These are phyloP conservation scores for Pichia sporocuriosa DNA, from an alignment of 805 yeast species.

Conservation along the genomic window DNA sequence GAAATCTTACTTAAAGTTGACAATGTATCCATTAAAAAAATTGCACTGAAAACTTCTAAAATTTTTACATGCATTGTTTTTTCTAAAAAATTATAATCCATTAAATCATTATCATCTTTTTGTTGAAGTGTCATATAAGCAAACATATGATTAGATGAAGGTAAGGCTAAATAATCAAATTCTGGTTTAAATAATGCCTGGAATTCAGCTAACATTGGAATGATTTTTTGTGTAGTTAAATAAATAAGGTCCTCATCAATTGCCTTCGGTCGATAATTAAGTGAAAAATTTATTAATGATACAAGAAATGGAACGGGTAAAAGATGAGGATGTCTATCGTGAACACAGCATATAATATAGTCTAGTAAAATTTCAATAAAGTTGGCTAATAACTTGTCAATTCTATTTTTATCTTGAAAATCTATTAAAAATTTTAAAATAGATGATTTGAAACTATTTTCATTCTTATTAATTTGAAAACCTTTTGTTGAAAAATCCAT, in stretches of 20 bases:
- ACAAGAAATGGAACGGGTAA: conserved; percentile 54
- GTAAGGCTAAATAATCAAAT: conserved; percentile 19
- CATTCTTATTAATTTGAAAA: conserved; percentile 24
- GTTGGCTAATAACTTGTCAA: conserved; percentile 44
- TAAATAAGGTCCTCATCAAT: conserved; percentile 35
- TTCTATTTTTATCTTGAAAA: conserved; percentile 36
- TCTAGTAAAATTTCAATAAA: conserved; percentile 32
- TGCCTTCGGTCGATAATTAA: conserved; percentile 60
- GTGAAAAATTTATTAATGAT: conserved; percentile 46
- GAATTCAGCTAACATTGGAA: conserved; percentile 21
- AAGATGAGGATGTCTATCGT: conserved; percentile 14
- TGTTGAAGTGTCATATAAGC: conserved; percentile 7
- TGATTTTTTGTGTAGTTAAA: conserved; percentile 23
- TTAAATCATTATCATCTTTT: conserved; percentile 13
- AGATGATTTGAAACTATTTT: conserved; percentile 25
- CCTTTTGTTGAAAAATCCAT: conserved; percentile 22
- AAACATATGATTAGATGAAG: conserved; percentile 12
- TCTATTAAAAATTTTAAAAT: conserved; percentile 38
- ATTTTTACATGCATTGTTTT: conserved; percentile 39
- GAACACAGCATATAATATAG: conserved; percentile 23
- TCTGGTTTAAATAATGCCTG: conserved; percentile 26
- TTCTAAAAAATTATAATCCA: conserved; percentile 19
- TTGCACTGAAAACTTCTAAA: conserved; percentile 43
- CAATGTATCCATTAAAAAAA: conserved; percentile 49
- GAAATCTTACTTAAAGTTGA: conserved; percentile 37